Base-by-base conservation (phyloP, 1,284 basidiomycete species). In the Naganishia cerealis region DNA sequence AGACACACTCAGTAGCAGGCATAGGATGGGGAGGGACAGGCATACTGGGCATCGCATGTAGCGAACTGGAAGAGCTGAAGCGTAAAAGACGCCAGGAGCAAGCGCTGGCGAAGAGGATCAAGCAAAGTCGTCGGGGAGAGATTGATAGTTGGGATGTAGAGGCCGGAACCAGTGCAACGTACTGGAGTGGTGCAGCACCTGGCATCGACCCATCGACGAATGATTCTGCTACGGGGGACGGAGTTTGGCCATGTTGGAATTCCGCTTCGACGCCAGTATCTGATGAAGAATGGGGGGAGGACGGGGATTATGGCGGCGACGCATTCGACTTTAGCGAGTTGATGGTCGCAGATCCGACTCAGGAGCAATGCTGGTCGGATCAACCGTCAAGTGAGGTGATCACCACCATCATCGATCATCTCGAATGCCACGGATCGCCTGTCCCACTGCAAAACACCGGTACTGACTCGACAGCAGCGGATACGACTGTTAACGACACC, bases 211-310 rank as follows among this genome's bases (percentile, higher is more conserved):
- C 50, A 13, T 40, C 61, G 6, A 26, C 24, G 13, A 24, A 63
- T 13, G 21, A n/a, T n/a, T 50, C n/a, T 50, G 6, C 46, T 24
- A 12, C 46, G 8, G 1, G 3, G 9, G n/a, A 24, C 1, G 21
- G 46, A 21, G n/a, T 8, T 8, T 50, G 46, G 46, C 21, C 46
- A 10, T 10, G n/a, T 8, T 50, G 46, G 46, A n/a, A 50, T 50
- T 50, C n/a, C 7, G 13, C 46, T 9, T 38, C 50, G 6, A 46
- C 50, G 24, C 50, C 61, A 16, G 42, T 63, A 4, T 63, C 61
- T 39, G 61, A 63, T 40, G 61, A 63, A 50, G 61, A 63, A 9
- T 63, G 61, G 61, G 61, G 61, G 15, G 61, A 63, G 29, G 50
- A 63, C 12, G 8, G 61, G 38, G 50, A 63, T 54, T 54, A 38